Evolutionary conservation across 1,284 basidiomycete genomes (phyloP), one percentile per base, ranked within the genome.

Genomic region (Ganoderma leucocontextum): DNA sequence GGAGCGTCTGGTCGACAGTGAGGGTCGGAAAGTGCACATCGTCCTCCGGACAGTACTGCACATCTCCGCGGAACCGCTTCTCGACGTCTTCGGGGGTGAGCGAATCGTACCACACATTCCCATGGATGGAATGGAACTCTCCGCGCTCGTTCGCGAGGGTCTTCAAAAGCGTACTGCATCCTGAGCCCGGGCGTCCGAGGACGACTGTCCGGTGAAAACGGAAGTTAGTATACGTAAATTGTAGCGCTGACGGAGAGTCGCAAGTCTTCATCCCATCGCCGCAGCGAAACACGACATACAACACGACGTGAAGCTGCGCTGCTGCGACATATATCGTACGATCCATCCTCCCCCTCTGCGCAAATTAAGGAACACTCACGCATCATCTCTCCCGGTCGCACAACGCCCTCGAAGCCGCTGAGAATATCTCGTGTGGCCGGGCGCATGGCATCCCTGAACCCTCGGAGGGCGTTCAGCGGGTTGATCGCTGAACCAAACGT

Each of bases 21-120:
- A 95, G 82, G 4, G 90, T 89, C 1, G 93, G 89, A 74, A 93
- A 92, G 75, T 94, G 93, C 0, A 91, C 81, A 73, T 95, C 94
- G 70, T 90, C 89, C 76, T 92, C 91, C 0, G 89, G 88, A 68
- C 84, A 89, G 76, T 92, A 93, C 66, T 86, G 84, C 6, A 91
- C 86, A 71, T 92, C 91, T 17, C 91, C 91, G 7, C 90, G 88
- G 76, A 87, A 88, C 68, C 85, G 84, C 38, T 84, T 82, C 55
- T 79, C 73, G 55, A 93, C 81, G 44, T 90, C 80, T 0, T 83
- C 77, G 0, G 88, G 83, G 1, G 86, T 78, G 67, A 94, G 84
- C 0, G 89, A 87, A 74, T 91, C 90, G 76, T 94, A 95, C 65
- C 83, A 80, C 2, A 94, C 85, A 0, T 89, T 82, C 8, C 92